Conservation (phyloP, 148 eudicot genomes). For the Camellia granthamiana region DNA sequence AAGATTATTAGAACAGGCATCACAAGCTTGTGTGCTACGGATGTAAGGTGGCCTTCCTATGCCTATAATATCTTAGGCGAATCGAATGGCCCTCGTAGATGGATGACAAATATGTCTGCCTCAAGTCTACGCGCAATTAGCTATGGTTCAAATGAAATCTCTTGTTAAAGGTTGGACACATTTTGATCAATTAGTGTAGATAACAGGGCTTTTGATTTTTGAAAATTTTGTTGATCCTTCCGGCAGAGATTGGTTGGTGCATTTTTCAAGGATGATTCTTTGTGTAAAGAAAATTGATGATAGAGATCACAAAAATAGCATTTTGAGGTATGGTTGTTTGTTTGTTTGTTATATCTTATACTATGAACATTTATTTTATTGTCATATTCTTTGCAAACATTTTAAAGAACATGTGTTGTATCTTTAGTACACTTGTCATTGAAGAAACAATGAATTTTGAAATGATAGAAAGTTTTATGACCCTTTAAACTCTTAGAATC, state of each 20-base stretch:
- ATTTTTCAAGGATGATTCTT: background rate
- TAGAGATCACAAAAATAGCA: background rate
- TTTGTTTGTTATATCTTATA: background rate
- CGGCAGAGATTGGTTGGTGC: constrained; percentile 8
- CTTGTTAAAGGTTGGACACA: constrained; percentile 39
- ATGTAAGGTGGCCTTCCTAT: constrained; percentile 78
- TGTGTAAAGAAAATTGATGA: constrained; percentile 10
- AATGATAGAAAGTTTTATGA: background rate
- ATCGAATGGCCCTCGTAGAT: constrained; percentile 55
- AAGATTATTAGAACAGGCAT: constrained; percentile 44
- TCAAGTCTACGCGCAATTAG: constrained; percentile 68
- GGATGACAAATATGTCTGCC: constrained; percentile 88
- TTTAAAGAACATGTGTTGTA: background rate
- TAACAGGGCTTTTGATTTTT: background rate
- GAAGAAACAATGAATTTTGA: background rate
- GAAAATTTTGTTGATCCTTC: background rate
- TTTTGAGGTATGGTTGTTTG: background rate
- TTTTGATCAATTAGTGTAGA: background rate
- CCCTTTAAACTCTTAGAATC: background rate
- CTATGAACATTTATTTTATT: background rate
- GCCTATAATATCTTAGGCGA: constrained; percentile 78
- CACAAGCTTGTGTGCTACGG: constrained; percentile 38
- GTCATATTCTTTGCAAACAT: background rate
- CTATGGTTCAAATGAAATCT: constrained; percentile 74
- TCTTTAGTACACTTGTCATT: background rate